Base-by-base conservation (phyloP, 2,329 filamentous ascomycete genomes). In the Paecilomyces sp. region DNA sequence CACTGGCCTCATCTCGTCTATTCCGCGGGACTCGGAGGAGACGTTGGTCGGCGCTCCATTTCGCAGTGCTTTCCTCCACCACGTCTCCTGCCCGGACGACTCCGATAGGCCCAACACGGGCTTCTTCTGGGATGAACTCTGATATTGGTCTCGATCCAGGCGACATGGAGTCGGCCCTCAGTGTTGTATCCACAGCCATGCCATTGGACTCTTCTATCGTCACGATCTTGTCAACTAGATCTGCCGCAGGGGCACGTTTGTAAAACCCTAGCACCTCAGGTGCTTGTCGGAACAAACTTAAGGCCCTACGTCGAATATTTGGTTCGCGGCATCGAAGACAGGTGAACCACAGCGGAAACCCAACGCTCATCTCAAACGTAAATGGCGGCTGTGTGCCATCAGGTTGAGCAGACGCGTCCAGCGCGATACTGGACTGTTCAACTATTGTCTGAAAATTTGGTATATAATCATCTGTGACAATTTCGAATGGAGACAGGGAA, bases 321-420 rank as follows among this genome's bases (percentile, higher is more conserved):
- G 70, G 72, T n/a, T 74, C 67, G 8, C 72, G 70, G 53, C 72
- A 75, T 54, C 68, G 65, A 1, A 73, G 61, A 28, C 65, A 66
- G 0, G 68, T 70, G 28, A 74, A 69, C 63, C 66, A 75, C 2
- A 74, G 64, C 2, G 70, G 70, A 9, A 69, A 51, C 1, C 64
- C 69, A 15, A 73, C 57, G 13, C 64, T 64, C 6, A 72, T 57
- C 25, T 74, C 72, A 57, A 73, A 72, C 4, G 70, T 73, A 30
- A 70, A 73, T 6, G 67, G 68, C 4, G 68, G 62, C 41, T 68
- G 66, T 1, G 64, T 66, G 11, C 70, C 67, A 30, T 73, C 67
- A 1, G 59, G 24, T 53, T 63, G 61, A 0, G 55, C 54, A 3
- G 64, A 66, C 2, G 58, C 60, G 24, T 65, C 55, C 0, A 72